These are phyloP conservation scores for Fraxinus pennsylvanica DNA, from an alignment of 257 asterid genomes.

Conservation along the genomic window DNA sequence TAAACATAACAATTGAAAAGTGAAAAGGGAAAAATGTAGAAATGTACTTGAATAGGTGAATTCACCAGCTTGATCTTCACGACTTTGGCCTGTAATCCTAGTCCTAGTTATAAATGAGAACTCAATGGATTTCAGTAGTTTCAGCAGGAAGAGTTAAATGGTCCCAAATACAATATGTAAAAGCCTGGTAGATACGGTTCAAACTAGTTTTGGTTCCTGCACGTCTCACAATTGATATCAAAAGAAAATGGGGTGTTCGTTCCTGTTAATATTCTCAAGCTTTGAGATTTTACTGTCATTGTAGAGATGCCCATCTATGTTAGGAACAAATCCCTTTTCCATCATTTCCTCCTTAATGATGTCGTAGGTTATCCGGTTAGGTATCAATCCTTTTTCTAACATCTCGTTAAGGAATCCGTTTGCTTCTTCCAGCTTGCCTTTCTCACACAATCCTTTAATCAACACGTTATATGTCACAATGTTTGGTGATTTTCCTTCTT, in stretches of 20 bases:
- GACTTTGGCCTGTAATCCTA: background rate
- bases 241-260: background rate
- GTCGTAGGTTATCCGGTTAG: conserved; percentile 72
- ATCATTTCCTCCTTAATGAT: conserved; percentile 71
- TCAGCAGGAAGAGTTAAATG: background rate
- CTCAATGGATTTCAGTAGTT: background rate
- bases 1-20: background rate
- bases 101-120: background rate
- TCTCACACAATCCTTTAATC: conserved; percentile 69
- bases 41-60: conserved; percentile 15
- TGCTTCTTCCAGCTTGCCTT: conserved; percentile 68
- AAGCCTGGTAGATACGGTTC: background rate
- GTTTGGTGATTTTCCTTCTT: conserved; percentile 73
- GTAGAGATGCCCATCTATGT: conserved; percentile 79
- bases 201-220: background rate
- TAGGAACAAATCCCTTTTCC: conserved; percentile 85
- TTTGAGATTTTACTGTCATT: conserved; percentile 35
- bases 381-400: conserved; percentile 89
- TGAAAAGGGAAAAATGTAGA: background rate
- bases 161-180: background rate
- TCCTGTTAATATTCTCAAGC: background rate
- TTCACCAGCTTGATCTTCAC: background rate
- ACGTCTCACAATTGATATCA: background rate
- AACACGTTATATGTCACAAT: conserved; percentile 72
- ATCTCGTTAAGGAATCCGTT: conserved; percentile 72